A percentile compares a stretch with the other conserved stretches of the same genome.
Evolutionary conservation across 192 early-diverging fungal species (phyloP).

Genomic region (Umbelopsis vinacea): DNA sequence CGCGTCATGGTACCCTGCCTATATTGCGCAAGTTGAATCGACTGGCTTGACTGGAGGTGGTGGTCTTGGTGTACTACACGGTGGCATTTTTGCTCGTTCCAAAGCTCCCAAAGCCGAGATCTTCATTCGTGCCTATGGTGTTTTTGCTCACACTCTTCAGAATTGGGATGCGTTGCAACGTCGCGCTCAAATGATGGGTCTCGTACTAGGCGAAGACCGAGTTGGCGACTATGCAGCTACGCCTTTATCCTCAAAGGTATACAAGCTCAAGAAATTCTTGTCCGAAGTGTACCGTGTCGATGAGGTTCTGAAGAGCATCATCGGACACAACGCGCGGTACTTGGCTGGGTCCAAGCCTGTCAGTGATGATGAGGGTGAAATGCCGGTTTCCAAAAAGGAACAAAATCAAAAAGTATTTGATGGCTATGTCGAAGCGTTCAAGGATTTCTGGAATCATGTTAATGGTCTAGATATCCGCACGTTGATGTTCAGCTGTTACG

Average conservation of each 20-base stretch:
- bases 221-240: slow-evolving; percentile 26
- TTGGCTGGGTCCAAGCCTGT: not conserved
- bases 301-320: slow-evolving; percentile 43
- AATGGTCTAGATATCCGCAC: slow-evolving; percentile 25
- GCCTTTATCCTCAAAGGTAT: slow-evolving; percentile 58
- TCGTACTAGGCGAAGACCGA: slow-evolving; percentile 27
- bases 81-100: slow-evolving; percentile 39
- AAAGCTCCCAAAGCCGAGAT: slow-evolving; percentile 54
- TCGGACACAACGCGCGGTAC: slow-evolving; percentile 18
- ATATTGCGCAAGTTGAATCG: slow-evolving; percentile 9
- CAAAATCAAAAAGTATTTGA: slow-evolving; percentile 3
- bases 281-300: slow-evolving; percentile 51
- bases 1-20: slow-evolving; percentile 38
- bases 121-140: slow-evolving; percentile 49
- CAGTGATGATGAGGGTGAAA: slow-evolving; percentile 4
- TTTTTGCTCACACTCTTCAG: slow-evolving; percentile 46
- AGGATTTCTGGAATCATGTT: slow-evolving; percentile 35
- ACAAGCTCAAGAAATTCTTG: slow-evolving; percentile 51
- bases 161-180: slow-evolving; percentile 45
- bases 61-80: slow-evolving; percentile 8
- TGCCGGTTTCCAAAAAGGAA: not conserved
- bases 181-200: slow-evolving; percentile 47
- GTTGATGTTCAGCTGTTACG: slow-evolving; percentile 54
- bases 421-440: slow-evolving; percentile 23
- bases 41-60: slow-evolving; percentile 9